Conservation (phyloP, 106 monocot genomes). For the Dactylorhiza incarnata region DNA sequence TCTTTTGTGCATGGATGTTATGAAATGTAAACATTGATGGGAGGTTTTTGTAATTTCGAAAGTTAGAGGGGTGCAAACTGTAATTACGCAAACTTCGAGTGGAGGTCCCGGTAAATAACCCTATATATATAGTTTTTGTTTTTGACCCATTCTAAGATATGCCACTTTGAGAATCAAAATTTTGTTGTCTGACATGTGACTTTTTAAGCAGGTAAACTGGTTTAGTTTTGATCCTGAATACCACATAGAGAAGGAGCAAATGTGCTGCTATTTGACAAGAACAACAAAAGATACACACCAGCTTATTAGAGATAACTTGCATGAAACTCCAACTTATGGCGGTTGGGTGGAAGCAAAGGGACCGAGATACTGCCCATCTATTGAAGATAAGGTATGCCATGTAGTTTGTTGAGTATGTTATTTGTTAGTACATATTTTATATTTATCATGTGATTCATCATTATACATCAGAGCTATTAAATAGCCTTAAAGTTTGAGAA, state of each 20-base stretch:
- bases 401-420: neutral
- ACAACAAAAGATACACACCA: slow-evolving; percentile 89
- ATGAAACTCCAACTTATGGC: slow-evolving; percentile 99
- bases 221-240: slow-evolving; percentile 96
- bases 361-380: slow-evolving; percentile 96
- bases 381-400: slow-evolving; percentile 89
- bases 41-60: too few species aligned
- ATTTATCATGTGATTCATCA: slow-evolving; percentile 8
- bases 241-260: slow-evolving; percentile 88
- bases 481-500: neutral
- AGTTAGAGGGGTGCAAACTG: too few species aligned
- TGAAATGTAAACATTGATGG: too few species aligned
- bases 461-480: slow-evolving; percentile 1
- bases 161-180: too few species aligned
- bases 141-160: too few species aligned
- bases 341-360: slow-evolving; percentile 99
- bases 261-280: slow-evolving; percentile 98
- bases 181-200: neutral
- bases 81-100: too few species aligned
- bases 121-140: too few species aligned
- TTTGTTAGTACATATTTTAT: neutral
- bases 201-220: slow-evolving; percentile 65
- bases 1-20: too few species aligned
- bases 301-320: slow-evolving; percentile 84
- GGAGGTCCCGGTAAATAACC: too few species aligned